phyloP scores from a whole-genome alignment of 345 rosid genomes.

The Gossypium stocksii region DNA sequence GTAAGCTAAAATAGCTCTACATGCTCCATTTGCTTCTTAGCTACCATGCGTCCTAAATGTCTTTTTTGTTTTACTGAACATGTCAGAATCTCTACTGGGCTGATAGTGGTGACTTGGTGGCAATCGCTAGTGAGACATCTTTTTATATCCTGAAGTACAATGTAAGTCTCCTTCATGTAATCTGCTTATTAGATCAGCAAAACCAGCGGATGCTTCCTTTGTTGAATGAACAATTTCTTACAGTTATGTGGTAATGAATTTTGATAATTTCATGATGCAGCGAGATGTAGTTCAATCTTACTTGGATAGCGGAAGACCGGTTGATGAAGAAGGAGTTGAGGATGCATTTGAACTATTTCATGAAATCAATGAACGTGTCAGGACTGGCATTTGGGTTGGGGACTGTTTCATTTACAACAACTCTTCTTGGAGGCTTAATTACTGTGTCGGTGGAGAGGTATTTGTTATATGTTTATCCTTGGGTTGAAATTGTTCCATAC shows the following conservation, averaged over 20 bases:
- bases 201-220: background rate
- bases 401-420: constrained; percentile 99
- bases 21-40: constrained; percentile 7
- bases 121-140: constrained; percentile 92
- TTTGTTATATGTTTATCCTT: constrained; percentile 13
- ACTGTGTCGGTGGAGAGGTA: constrained; percentile 99
- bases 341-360: constrained; percentile 99
- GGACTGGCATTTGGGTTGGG: constrained; percentile 99
- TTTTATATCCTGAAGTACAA: constrained; percentile 94
- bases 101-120: constrained; percentile 96
- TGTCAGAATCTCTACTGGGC: constrained; percentile 97
- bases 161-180: constrained; percentile 41
- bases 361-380: constrained; percentile 96
- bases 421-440: constrained; percentile 96
- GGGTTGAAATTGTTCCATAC: constrained; percentile 6
- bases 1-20: constrained; percentile 41
- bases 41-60: background rate
- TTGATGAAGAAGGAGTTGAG: constrained; percentile 97
- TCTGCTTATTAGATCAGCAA: constrained; percentile 8
- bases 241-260: constrained; percentile 9
- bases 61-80: constrained; percentile 18
- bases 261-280: constrained; percentile 44
- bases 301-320: constrained; percentile 84
- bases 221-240: background rate
- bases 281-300: constrained; percentile 81